Evolutionary conservation across 2,329 filamentous ascomycete species (phyloP).

Genomic region (Aspergillus sp.): DNA sequence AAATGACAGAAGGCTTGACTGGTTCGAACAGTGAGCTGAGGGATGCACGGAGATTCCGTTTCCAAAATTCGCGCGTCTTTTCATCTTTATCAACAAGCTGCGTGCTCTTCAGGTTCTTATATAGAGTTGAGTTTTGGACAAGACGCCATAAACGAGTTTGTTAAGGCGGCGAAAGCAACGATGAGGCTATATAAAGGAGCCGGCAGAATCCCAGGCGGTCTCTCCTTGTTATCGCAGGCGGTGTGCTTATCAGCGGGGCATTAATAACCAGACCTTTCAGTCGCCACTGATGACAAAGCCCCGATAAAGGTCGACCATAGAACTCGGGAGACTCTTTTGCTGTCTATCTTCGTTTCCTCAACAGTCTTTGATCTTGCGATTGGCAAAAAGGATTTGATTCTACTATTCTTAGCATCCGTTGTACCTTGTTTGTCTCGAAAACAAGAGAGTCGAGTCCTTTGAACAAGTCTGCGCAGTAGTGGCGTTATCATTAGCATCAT

Average conservation of each 20-base stretch:
- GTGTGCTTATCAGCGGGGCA: conserved; percentile 20
- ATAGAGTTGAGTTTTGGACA: too few species aligned
- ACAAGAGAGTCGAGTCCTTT: not conserved
- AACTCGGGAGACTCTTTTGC: too few species aligned
- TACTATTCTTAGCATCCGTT: not conserved
- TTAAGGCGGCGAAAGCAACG: too few species aligned
- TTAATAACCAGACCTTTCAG: not conserved
- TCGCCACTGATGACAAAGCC: conserved; percentile 17
- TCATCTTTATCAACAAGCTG: too few species aligned
- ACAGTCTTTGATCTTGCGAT: not conserved
- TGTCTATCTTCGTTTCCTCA: too few species aligned
- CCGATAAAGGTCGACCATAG: not conserved
- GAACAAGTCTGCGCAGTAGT: not conserved
- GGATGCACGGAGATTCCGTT: not conserved
- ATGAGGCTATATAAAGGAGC: not conserved
- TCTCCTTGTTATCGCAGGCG: conserved; percentile 9
- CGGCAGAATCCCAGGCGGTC: not conserved
- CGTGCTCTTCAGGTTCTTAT: too few species aligned
- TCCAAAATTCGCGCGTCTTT: too few species aligned
- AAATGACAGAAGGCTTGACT: not conserved
- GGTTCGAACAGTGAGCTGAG: conserved; percentile 1
- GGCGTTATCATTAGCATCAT: not conserved
- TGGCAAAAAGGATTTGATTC: not conserved
- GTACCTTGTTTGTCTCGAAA: not conserved
- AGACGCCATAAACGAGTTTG: too few species aligned